Evolutionary conservation across 2,329 filamentous ascomycete species (phyloP), one percentile per base, ranked within the genome.

Genomic region (Cordyceps farinosa): DNA sequence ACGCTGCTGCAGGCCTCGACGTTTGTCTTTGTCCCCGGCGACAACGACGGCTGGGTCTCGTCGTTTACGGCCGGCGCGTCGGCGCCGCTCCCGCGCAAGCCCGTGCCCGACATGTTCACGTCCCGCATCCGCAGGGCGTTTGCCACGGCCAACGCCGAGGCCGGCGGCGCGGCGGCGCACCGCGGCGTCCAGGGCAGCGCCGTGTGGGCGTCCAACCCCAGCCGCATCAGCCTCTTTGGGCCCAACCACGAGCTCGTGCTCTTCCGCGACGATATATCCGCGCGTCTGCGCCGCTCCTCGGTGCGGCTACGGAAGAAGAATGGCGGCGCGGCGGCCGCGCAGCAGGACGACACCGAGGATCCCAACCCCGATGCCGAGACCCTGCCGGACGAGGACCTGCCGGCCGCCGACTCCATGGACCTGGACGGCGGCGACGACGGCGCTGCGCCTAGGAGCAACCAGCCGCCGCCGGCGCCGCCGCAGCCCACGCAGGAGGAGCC

Each of bases 41-140:
- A 98, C 76, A 96, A 97, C 73, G 95, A 99, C 74, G 93, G 91
- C n/a, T 99, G 95, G 95, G 86, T 89, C 5, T 96, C 92, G 0
- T 85, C 92, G 2, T 97, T 96, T 73, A 87, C 86, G 1, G 88
- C 87, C 2, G 91, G 91, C 4, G 88, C 90, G 1, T 86, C 89
- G 0, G 84, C 85, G 0, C 85, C 88, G 0, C 72, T 94, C 11
- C 91, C 91, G 0, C 78, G 89, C 10, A 88, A 89, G 67, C 77
- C 84, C 0, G 84, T 99, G 2, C 95, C 95, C 1, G 90, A 94
- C 7, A 80, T 97, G 69, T 99, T 99, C 76, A 98, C 94, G 0
- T 94, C 88, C 38, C 84, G 95, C 17, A 84, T 99, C 50, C 88
- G 90, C 68, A 84, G 94, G 48, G 90, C 87, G 0, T 96, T 99